Conservation (phyloP, 176 grass and related monocot species). For the Avena atlantica region DNA sequence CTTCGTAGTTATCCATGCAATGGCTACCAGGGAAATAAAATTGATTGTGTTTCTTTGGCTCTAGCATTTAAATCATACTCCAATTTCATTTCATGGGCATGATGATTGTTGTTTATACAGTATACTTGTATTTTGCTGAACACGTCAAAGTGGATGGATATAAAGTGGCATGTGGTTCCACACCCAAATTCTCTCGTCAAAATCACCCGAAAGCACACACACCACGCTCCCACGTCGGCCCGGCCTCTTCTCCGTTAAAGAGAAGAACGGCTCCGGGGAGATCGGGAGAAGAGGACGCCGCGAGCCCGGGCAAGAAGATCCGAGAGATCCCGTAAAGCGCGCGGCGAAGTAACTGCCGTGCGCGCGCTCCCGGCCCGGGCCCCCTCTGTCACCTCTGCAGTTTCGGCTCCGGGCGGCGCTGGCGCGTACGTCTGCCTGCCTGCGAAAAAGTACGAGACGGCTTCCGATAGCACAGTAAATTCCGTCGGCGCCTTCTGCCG, state of each 20-base stretch:
- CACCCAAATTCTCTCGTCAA: slow-evolving; percentile 19
- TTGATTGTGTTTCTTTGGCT: too few relatives aligned
- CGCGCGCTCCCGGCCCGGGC: not conserved
- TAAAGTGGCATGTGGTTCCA: slow-evolving; percentile 11
- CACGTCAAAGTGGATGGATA: slow-evolving; percentile 2
- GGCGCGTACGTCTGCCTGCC: not conserved
- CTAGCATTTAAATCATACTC: too few relatives aligned
- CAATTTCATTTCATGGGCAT: not conserved
- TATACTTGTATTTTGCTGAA: not conserved
- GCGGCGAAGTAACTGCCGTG: slow-evolving; percentile 29
- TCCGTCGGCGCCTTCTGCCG: slow-evolving; percentile 26
- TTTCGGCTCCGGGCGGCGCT: slow-evolving; percentile 33
- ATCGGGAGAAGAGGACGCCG: not conserved
- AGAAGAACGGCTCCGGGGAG: not conserved
- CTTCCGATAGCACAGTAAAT: slow-evolving; percentile 35
- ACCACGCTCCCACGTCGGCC: not conserved
- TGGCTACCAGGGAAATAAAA: not conserved
- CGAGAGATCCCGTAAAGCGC: slow-evolving; percentile 5
- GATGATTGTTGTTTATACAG: not conserved
- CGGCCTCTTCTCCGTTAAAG: not conserved
- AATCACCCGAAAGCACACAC: not conserved
- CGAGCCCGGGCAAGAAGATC: not conserved
- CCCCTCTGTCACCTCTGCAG: not conserved
- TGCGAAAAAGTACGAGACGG: not conserved
- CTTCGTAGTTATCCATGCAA: not conserved